These are phyloP conservation scores for Desmodesmus armatus DNA, from an alignment of 139 green algal genomes.

Conservation along the genomic window DNA sequence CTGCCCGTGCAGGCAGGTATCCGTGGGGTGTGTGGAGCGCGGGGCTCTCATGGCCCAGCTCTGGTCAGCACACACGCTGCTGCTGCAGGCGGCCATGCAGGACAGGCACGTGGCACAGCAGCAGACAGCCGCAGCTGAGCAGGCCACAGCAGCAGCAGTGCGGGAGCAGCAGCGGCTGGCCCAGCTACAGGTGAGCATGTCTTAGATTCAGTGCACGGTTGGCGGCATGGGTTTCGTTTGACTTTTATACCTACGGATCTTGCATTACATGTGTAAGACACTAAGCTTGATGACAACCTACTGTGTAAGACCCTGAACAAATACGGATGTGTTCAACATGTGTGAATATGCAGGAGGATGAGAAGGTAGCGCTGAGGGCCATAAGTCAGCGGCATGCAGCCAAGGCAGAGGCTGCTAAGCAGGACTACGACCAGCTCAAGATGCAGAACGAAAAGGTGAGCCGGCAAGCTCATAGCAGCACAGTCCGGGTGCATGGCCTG, in stretches of 20 bases:
- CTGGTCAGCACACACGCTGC: slow-evolving; percentile 46
- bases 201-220: too few species aligned
- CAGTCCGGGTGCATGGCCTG: too few species aligned
- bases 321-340: background rate
- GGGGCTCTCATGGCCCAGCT: slow-evolving; percentile 55
- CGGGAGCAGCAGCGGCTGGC: background rate
- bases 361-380: slow-evolving; percentile 24
- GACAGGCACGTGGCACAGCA: slow-evolving; percentile 45
- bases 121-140: background rate
- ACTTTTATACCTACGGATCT: too few species aligned
- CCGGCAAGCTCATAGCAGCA: too few species aligned
- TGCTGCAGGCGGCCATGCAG: slow-evolving; percentile 47
- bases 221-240: too few species aligned
- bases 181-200: background rate
- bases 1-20: slow-evolving; percentile 43
- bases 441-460: slow-evolving; percentile 32
- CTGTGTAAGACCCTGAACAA: slow-evolving; percentile 7
- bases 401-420: slow-evolving; percentile 10
- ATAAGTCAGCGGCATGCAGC: slow-evolving; percentile 38
- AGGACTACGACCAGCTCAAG: slow-evolving; percentile 2
- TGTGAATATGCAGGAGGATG: slow-evolving; percentile 27
- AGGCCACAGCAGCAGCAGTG: background rate
- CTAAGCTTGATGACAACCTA: background rate
- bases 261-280: too few species aligned
- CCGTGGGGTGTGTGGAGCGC: slow-evolving; percentile 55